These are phyloP conservation scores for Neurospora sp. DNA, from an alignment of 2,329 filamentous ascomycete species.

Conservation along the genomic window DNA sequence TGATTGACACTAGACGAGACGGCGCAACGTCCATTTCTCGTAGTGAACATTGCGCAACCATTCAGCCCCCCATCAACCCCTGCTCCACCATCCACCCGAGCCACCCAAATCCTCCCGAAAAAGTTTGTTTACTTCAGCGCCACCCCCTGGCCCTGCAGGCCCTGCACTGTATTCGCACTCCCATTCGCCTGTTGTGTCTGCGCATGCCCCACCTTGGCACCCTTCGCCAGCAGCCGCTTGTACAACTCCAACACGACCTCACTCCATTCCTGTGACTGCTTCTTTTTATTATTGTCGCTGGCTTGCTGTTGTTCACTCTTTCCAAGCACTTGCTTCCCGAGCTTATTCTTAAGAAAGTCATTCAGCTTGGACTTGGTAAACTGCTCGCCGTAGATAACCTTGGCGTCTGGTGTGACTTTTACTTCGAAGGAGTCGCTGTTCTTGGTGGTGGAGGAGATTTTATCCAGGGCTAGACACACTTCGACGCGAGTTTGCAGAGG, in stretches of 20 bases:
- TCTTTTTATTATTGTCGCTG: slow-evolving; percentile 24
- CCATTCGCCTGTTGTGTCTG: neutral
- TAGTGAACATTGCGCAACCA: neutral
- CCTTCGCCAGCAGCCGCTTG: slow-evolving; percentile 43
- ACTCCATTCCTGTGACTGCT: slow-evolving; percentile 37
- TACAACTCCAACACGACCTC: slow-evolving; percentile 46
- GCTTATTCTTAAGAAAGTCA: slow-evolving; percentile 53
- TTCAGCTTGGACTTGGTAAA: slow-evolving; percentile 67
- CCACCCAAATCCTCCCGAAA: neutral
- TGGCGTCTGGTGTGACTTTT: slow-evolving; percentile 41
- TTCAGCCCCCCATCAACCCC: neutral
- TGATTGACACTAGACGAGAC: neutral
- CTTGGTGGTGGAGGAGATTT: slow-evolving; percentile 24
- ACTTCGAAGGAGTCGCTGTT: slow-evolving; percentile 43
- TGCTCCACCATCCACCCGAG: neutral
- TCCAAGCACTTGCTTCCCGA: slow-evolving; percentile 25
- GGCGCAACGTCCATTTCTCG: neutral
- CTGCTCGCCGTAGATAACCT: slow-evolving; percentile 65
- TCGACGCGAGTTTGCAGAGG: slow-evolving; percentile 60
- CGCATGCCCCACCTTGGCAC: slow-evolving; percentile 29
- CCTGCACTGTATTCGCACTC: neutral
- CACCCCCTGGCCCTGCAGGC: neutral
- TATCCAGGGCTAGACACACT: slow-evolving; percentile 45
- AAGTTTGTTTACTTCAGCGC: neutral
- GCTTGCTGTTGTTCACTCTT: slow-evolving; percentile 10